A percentile compares a stretch with the other conserved stretches of the same genome.
phyloP scores from a whole-genome alignment of 495 filamentous ascomycete species.

The Tuber brumale region DNA sequence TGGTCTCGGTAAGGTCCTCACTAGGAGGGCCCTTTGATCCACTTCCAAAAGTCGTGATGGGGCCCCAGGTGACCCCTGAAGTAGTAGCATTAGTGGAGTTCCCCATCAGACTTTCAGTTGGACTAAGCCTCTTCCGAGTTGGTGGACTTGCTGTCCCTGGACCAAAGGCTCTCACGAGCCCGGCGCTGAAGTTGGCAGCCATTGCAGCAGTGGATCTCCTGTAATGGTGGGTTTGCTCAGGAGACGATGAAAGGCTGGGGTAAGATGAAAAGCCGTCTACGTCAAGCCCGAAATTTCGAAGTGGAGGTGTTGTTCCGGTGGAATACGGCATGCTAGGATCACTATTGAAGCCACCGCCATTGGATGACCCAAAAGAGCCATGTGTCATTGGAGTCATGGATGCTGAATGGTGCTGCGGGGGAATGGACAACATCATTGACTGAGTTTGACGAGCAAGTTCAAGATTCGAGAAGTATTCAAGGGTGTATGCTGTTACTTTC shows the following conservation, averaged over 20 bases:
- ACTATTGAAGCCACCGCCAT: conserved; percentile 53
- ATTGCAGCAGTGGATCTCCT: conserved; percentile 27
- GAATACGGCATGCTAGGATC: conserved; percentile 48
- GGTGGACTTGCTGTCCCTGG: conserved; percentile 55
- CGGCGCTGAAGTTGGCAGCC: conserved; percentile 14
- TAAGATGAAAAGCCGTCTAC: conserved; percentile 57
- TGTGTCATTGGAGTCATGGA: conserved; percentile 54
- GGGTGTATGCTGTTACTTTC: conserved; percentile 59
- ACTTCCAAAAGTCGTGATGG: conserved; percentile 53
- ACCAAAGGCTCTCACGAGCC: conserved; percentile 24
- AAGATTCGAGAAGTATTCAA: conserved; percentile 62
- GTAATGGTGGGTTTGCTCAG: conserved; percentile 33
- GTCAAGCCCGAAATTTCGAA: conserved; percentile 55
- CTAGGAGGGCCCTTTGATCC: conserved; percentile 45
- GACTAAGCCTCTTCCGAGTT: conserved; percentile 57
- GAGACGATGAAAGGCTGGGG: conserved; percentile 37
- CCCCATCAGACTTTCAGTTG: conserved; percentile 59
- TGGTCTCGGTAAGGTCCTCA: conserved; percentile 46
- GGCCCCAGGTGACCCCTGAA: conserved; percentile 58
- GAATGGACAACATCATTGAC: conserved; percentile 36
- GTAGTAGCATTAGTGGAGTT: conserved; percentile 51
- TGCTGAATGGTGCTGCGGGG: conserved; percentile 43
- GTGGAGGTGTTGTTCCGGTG: conserved; percentile 41
- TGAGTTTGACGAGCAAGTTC: conserved; percentile 53
- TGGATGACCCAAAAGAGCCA: conserved; percentile 53